Evolutionary conservation across 1,284 basidiomycete genomes (phyloP), one percentile per base, ranked within the genome.

Genomic region (Trametes hirsuta): DNA sequence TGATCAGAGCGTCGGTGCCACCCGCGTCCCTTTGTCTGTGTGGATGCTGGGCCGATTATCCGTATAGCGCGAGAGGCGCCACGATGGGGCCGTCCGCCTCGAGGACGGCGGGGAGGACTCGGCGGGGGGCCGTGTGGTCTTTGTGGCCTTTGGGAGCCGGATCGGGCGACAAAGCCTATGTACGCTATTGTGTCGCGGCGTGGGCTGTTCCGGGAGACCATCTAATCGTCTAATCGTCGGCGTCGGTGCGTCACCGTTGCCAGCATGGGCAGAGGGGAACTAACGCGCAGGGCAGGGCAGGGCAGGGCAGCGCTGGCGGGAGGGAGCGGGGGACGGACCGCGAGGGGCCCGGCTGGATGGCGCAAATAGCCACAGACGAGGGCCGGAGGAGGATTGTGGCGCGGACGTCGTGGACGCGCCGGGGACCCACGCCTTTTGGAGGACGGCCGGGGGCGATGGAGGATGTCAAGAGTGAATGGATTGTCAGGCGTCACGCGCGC

Each of bases 311-410:
- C 18, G 18, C 18, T 18, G 18, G 18, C 8, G 55, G 25, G 44
- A 21, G 51, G 9, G 35, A 21, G n/a, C 35, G 25, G 42, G 25
- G 25, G 30, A 11, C 21, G 34, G 41, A 11, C 18, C 11, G 49
- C 8, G 18, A 24, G 40, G 5, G 15, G 18, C 4, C 35, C 9
- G 24, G 24, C 14, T 34, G 47, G 24, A 47, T 21, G 49, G 40
- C 41, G 21, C 35, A 54, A 44, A 40, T 60, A 47, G 49, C 52
- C 53, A 64, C 55, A 61, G 42, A 11, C 4, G 6, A 8, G 8
- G 34, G 15, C 55, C 53, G 62, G 59, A 58, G 39, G 53, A 64
- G 55, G 48, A 52, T 55, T 55, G 58, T 63, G 61, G 57, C 54
- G 49, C 55, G 46, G 30, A 54, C 40, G 53, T 46, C 18, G 48